Base-by-base conservation (phyloP, 805 yeast species). In the Komagataella pseudopastoris region DNA sequence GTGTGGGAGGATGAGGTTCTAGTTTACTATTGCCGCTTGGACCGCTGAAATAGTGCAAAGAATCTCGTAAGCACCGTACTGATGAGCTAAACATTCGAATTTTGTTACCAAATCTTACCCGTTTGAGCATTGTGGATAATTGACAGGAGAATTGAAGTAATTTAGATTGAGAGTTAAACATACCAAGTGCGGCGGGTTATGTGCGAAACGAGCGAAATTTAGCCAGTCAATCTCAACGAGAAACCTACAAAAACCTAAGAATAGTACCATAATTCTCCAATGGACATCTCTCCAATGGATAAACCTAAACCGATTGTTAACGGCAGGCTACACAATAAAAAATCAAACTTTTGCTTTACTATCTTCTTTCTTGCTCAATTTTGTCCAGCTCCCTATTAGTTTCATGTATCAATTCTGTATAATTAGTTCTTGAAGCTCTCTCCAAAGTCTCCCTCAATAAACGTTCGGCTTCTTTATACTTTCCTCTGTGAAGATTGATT, bases 331-430 rank as follows among this genome's bases (percentile, higher is more conserved):
- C 20, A 20, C 20, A 20, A 20, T 20, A 20, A 20, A 20, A 20
- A 20, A 4, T 20, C 4, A 4, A 20, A 20, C 20, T 20, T 20
- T 20, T 4, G 20, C 20, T 20, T 20, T 20, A 20, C 20, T 20
- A 20, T 36, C 44, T 50, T 45, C 51, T 51, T 43, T 60, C 69
- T 43, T 63, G 56, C 4, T 64, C 64, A 47, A 85, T 63, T 63
- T 81, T 82, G 8, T 64, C 68, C 57, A 85, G 68, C 59, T 88
- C 95, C 43, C 71, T 69, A 56, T 85, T 89, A 36, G 85, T 80
- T 55, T 80, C 85, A 1, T 63, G 70, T 3, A 83, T 69, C 50
- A 89, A 69, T 44, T 82, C 86, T 17, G 70, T 71, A 59, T 84
- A 78, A 10, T 83, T 83, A 52, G 83, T 72, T 14, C 81, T 83